Evolutionary conservation across 192 early-diverging fungal genomes (phyloP).

Genomic region (Linnemannia elongata): DNA sequence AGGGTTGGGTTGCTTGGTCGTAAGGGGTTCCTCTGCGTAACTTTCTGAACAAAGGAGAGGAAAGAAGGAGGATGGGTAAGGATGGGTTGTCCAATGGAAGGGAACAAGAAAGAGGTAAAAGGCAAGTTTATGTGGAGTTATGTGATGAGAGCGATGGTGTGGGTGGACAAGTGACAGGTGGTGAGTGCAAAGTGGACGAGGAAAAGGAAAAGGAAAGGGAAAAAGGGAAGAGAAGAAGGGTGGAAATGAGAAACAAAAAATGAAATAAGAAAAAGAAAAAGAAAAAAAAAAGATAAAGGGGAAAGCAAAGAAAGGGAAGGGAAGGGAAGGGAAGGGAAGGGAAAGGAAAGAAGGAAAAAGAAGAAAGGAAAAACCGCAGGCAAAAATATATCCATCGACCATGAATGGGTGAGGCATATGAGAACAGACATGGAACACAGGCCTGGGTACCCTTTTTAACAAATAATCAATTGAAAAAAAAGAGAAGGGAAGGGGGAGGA

Average conservation of each 20-base stretch:
- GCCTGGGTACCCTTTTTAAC: constrained; percentile 1
- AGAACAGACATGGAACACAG: neutral
- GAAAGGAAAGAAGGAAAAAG: neutral
- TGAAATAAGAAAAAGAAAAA: neutral
- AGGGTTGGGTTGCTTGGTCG: neutral
- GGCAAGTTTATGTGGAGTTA: neutral
- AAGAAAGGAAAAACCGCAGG: neutral
- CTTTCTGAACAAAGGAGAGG: neutral
- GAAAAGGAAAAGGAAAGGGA: neutral
- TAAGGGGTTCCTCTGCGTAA: neutral
- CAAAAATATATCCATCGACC: neutral
- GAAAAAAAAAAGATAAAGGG: neutral
- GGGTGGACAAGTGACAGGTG: neutral
- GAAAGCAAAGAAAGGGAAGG: neutral
- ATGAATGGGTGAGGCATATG: neutral
- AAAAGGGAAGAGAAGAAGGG: neutral
- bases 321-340: neutral
- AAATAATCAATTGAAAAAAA: neutral
- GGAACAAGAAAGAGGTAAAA: neutral
- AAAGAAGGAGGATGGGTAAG: neutral
- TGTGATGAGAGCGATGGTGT: neutral
- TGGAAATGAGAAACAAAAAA: neutral
- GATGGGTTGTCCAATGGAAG: constrained; percentile 12
- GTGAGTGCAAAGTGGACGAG: neutral
- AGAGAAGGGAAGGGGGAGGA: neutral